phyloP scores from a whole-genome alignment of 257 asterid genomes.

The Misopates orontium region DNA sequence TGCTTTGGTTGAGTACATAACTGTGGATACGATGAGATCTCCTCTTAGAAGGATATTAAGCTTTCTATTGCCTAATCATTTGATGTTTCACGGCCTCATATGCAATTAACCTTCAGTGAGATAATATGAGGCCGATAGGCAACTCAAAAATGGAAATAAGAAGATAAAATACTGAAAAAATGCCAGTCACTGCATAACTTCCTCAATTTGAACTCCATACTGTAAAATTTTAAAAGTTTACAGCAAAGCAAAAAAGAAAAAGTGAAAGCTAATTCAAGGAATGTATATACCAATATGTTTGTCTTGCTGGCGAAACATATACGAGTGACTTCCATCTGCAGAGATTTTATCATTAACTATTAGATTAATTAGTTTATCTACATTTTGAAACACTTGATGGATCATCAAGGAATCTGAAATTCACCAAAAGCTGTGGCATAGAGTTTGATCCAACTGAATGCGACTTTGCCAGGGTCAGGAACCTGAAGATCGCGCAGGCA shows the following conservation, averaged over 20 bases:
- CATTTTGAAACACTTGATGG: slow-evolving; percentile 7
- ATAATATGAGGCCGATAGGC: slow-evolving; percentile 4
- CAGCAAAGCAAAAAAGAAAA: slow-evolving; percentile 14
- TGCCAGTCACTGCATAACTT: slow-evolving; percentile 14
- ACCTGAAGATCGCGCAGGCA: slow-evolving; percentile 94
- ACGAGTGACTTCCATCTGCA: slow-evolving; percentile 97
- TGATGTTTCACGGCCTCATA: neutral
- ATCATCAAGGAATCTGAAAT: slow-evolving; percentile 22
- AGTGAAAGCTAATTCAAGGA: slow-evolving; percentile 20
- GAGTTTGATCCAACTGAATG: slow-evolving; percentile 74
- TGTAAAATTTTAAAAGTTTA: neutral
- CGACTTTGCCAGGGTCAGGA: slow-evolving; percentile 70
- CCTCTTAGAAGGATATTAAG: neutral
- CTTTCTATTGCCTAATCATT: neutral
- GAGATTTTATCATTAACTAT: slow-evolving; percentile 19
- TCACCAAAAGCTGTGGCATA: slow-evolving; percentile 85
- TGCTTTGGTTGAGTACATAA: neutral
- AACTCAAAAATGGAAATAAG: slow-evolving; percentile 15
- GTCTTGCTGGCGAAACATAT: slow-evolving; percentile 74
- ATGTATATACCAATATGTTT: slow-evolving; percentile 76
- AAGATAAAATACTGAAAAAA: neutral
- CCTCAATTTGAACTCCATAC: neutral
- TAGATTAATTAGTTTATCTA: neutral
- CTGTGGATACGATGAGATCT: neutral
- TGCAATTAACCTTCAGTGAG: neutral